Base-by-base conservation (phyloP, 345 rosid species). In the Reutealis trisperma region DNA sequence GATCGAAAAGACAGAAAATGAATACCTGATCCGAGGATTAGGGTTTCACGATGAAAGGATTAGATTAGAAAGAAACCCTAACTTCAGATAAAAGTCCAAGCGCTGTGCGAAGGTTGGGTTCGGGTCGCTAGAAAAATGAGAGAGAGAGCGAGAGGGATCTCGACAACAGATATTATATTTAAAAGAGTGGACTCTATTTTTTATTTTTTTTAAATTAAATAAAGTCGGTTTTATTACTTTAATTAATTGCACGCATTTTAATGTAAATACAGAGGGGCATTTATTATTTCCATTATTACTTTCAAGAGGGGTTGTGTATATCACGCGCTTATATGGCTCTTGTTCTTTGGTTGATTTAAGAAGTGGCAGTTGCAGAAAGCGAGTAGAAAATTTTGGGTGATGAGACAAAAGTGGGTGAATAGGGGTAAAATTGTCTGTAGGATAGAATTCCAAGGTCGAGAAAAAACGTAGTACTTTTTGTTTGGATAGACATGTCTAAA, bases 1-100 rank as follows among this genome's bases (percentile, higher is more conserved):
- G 42, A 54, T 55, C 21, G 34, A 21, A 1, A 45, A 51, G 30
- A 32, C 10, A 62, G 2, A 14, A 61, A 61, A 67, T 2, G 42
- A 19, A 54, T 74, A 87, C 88, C 88, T 71, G 87, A 80, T 83
- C 86, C 71, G 80, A 52, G 47, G 72, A 58, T 70, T 79, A 68
- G 85, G 84, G 84, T 74, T 85, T 76, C 59, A 51, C 72, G 66
- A 19, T 24, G 73, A 47, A 21, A 24, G 59, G 16, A 8, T 55
- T 32, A 12, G 63, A 22, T 74, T 2, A 21, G 16, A 49, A 62
- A 25, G 59, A 81, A 80, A 74, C 76, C 84, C 84, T 37, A 73
- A 69, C 79, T 64, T 68, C 80, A 72, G 75, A 77, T 57, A 64
- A 64, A 37, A 82, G 81, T 34, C 82, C 9, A 57, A 62, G 78